These are phyloP conservation scores for Calamus simplicifolius DNA, from an alignment of 176 grass and related monocot genomes.

Conservation along the genomic window DNA sequence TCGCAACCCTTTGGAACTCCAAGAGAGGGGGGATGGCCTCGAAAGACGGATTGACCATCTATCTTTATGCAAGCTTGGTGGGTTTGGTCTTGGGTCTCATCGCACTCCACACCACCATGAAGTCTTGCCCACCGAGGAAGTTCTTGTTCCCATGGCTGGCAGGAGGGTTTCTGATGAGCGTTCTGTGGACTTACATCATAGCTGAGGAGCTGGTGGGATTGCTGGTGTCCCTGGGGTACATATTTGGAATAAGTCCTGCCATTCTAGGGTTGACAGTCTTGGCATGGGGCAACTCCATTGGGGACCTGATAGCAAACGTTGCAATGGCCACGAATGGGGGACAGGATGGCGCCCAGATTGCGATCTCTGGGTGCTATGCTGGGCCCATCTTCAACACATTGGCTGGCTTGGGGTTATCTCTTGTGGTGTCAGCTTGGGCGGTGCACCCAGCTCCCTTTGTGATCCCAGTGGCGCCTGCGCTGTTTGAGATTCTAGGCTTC, in stretches of 20 bases:
- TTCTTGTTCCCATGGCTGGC: slow-evolving; percentile 51
- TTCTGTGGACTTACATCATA: slow-evolving; percentile 72
- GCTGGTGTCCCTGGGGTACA: slow-evolving; percentile 55
- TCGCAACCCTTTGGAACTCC: slow-evolving; percentile 42
- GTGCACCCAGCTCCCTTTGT: slow-evolving; percentile 38
- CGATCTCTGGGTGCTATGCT: slow-evolving; percentile 65
- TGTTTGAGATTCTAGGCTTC: slow-evolving; percentile 70
- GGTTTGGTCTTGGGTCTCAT: slow-evolving; percentile 17
- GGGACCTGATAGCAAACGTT: slow-evolving; percentile 74
- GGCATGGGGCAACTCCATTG: slow-evolving; percentile 83
- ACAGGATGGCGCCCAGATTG: slow-evolving; percentile 55
- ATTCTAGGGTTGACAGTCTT: slow-evolving; percentile 77
- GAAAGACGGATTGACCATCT: slow-evolving; percentile 1
- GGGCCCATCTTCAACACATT: slow-evolving; percentile 81
- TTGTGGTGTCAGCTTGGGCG: slow-evolving; percentile 45
- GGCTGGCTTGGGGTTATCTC: slow-evolving; percentile 55
- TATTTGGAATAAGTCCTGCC: slow-evolving; percentile 47
- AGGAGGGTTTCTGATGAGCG: slow-evolving; percentile 78
- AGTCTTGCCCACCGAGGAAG: slow-evolving; percentile 7
- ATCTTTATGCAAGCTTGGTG: slow-evolving; percentile 11
- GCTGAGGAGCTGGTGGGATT: slow-evolving; percentile 75
- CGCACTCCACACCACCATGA: slow-evolving; percentile 28
- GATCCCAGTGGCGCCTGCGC: slow-evolving; percentile 30
- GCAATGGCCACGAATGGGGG: slow-evolving; percentile 61
- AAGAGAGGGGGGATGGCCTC: slow-evolving; percentile 13